These are phyloP conservation scores for Coriaria nepalensis DNA, from an alignment of 306 rosid species.

Conservation along the genomic window DNA sequence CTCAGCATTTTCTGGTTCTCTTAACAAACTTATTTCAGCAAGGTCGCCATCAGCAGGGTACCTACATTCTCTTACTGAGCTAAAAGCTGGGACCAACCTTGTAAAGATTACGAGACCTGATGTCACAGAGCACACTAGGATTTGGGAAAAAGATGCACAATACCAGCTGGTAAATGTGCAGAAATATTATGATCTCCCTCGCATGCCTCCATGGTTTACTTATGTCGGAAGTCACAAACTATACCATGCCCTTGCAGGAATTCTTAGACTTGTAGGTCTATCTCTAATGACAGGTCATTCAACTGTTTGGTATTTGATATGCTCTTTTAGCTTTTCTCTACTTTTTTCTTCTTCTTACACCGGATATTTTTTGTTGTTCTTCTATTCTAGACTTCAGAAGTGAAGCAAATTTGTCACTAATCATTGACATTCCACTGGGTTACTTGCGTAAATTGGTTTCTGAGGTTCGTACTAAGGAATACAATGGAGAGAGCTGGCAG, in stretches of 20 bases:
- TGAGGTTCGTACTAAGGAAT: slow-evolving; percentile 63
- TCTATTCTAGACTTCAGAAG: slow-evolving; percentile 43
- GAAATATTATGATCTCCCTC: slow-evolving; percentile 52
- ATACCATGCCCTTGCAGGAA: slow-evolving; percentile 72
- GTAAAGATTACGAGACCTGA: slow-evolving; percentile 28
- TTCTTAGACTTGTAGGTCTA: slow-evolving; percentile 73
- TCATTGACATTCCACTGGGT: slow-evolving; percentile 61
- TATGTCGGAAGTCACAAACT: slow-evolving; percentile 48
- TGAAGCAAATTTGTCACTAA: slow-evolving; percentile 48
- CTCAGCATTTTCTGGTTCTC: slow-evolving; percentile 68
- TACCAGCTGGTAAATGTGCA: slow-evolving; percentile 17
- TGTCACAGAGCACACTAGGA: slow-evolving; percentile 20
- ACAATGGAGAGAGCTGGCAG: slow-evolving; percentile 66
- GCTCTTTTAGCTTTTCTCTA: neutral
- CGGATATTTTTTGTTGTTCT: slow-evolving; percentile 12
- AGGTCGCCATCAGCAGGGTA: slow-evolving; percentile 57
- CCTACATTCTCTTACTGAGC: slow-evolving; percentile 68
- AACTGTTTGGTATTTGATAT: slow-evolving; percentile 10
- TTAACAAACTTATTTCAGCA: slow-evolving; percentile 36
- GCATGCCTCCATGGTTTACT: slow-evolving; percentile 93
- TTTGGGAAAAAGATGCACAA: slow-evolving; percentile 34
- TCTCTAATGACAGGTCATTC: slow-evolving; percentile 62
- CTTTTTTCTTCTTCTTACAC: slow-evolving; percentile 5
- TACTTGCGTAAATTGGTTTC: slow-evolving; percentile 61
- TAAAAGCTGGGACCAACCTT: slow-evolving; percentile 50